These are phyloP conservation scores for Heliamphora pulchella DNA, from an alignment of 179 eudicot genomes.

Conservation along the genomic window DNA sequence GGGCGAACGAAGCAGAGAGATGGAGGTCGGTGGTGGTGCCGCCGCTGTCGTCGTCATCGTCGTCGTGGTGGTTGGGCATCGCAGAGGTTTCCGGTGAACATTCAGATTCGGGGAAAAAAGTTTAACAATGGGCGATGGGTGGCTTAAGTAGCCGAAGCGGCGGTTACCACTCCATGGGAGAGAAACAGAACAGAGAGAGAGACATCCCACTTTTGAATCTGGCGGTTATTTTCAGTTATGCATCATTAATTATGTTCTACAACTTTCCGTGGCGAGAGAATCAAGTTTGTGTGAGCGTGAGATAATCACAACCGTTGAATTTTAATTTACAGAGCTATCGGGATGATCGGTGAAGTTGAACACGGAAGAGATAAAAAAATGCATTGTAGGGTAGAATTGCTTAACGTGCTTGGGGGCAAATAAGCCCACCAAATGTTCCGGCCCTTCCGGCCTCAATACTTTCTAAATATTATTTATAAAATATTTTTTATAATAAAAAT, in stretches of 20 bases:
- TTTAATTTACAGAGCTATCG: neutral
- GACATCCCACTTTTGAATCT: neutral
- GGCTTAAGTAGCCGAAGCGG: constrained; percentile 9
- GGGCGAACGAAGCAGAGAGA: neutral
- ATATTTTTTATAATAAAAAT: no score
- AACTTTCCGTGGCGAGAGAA: neutral
- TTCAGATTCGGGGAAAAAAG: neutral
- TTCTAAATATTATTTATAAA: no score
- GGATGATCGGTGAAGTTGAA: neutral
- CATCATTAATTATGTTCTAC: neutral
- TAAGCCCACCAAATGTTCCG: neutral
- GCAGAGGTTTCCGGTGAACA: neutral
- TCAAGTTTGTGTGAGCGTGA: neutral
- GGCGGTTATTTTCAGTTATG: constrained; percentile 33
- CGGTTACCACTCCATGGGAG: constrained; percentile 13
- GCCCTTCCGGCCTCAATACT: no score
- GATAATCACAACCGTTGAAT: neutral
- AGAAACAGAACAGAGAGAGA: neutral
- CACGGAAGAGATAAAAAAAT: neutral
- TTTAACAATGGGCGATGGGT: neutral
- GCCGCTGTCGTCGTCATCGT: neutral
- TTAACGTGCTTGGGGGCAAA: neutral
- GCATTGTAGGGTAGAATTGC: neutral
- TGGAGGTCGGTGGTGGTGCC: neutral
- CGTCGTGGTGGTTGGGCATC: constrained; percentile 11